Evolutionary conservation across 2,329 filamentous ascomycete species (phyloP).

Genomic region (Mollisia scopiformis): DNA sequence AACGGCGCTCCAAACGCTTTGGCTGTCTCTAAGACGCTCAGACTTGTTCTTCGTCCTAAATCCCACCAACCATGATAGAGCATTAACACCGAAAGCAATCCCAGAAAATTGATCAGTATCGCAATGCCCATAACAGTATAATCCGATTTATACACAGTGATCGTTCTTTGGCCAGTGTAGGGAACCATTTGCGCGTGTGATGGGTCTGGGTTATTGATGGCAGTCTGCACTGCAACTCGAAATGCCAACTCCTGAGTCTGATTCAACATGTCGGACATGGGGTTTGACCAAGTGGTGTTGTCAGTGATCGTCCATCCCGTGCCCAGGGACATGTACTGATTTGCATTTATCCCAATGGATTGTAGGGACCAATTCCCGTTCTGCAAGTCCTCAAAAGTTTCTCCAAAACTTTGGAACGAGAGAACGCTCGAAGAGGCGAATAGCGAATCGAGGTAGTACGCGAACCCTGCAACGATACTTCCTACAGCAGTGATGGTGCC

Average conservation of each 20-base stretch:
- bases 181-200: neutral
- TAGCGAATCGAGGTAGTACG: neutral
- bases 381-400: neutral
- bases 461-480: neutral
- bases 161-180: neutral
- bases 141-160: neutral
- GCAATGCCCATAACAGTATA: neutral
- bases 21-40: neutral
- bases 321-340: neutral
- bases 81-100: neutral
- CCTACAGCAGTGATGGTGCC: neutral
- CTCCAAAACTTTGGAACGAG: neutral
- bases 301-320: neutral
- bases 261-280: neutral
- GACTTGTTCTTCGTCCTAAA: neutral
- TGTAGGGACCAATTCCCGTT: neutral
- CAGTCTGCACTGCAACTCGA: neutral
- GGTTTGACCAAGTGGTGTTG: neutral
- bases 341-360: neutral
- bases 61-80: neutral
- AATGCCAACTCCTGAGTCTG: neutral
- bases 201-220: neutral
- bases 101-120: neutral
- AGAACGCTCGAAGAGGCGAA: neutral
- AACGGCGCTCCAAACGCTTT: neutral